A percentile compares a stretch with the other conserved stretches of the same genome.
Conservation (phyloP, 2,329 filamentous ascomycete species). For the Penicillium sp. region DNA sequence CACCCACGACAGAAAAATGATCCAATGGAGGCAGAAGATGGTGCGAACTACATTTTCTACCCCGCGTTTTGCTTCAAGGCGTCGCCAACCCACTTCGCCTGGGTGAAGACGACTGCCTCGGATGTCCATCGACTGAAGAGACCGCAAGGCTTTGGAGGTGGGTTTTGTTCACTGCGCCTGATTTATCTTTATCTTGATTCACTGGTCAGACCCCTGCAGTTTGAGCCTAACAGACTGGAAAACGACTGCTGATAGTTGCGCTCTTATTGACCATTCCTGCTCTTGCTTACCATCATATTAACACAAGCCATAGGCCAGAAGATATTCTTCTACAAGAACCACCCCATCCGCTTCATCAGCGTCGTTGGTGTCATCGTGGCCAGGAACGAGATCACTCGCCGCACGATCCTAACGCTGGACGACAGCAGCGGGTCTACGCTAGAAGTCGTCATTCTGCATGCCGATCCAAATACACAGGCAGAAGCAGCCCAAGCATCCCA, state of each 20-base stretch:
- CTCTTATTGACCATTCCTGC: background rate
- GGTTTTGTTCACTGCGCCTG: constrained; percentile 1
- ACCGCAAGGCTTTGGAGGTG: constrained; percentile 50
- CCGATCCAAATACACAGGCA: constrained; percentile 4
- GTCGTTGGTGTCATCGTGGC: constrained; percentile 65
- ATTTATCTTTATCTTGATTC: background rate
- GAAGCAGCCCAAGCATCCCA: constrained; percentile 20
- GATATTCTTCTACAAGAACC: constrained; percentile 63
- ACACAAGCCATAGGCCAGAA: constrained; percentile 43
- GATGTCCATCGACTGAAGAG: constrained; percentile 52
- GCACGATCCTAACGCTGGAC: constrained; percentile 53
- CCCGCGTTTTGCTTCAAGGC: constrained; percentile 56
- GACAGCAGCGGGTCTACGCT: constrained; percentile 57
- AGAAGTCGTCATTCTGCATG: constrained; percentile 49
- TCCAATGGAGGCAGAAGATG: constrained; percentile 23
- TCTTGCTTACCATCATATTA: background rate
- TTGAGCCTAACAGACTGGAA: background rate
- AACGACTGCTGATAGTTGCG: background rate
- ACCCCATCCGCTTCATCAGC: constrained; percentile 71
- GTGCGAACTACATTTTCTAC: constrained; percentile 43
- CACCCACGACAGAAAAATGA: constrained; percentile 20
- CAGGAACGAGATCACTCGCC: constrained; percentile 51
- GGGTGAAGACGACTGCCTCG: constrained; percentile 56
- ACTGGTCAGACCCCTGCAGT: background rate
- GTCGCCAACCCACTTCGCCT: constrained; percentile 58